Base-by-base conservation (phyloP, 495 filamentous ascomycete genomes). In the Lasiosphaeria miniovina region DNA sequence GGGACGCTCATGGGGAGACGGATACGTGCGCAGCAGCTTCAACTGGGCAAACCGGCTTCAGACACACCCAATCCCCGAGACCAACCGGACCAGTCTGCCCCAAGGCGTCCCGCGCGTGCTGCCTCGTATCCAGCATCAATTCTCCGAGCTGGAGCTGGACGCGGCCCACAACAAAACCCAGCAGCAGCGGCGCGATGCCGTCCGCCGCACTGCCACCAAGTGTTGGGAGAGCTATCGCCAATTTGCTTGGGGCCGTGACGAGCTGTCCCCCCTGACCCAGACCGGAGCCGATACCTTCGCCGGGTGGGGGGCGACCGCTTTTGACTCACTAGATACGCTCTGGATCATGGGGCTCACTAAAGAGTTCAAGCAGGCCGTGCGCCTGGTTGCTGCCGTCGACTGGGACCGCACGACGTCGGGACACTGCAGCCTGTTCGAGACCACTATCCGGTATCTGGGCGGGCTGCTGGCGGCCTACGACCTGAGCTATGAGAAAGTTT, bases 271-370 rank as follows among this genome's bases (percentile, higher is more conserved):
- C 0, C 64, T 86, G 4, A 79, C 77, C n/a, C 81, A 82, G 10
- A 65, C 68, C 7, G 80, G 70, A 5, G 73, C 71, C 1, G 74
- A 94, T 65, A 84, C 88, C 0, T 94, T 96, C 73, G 86, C 83
- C 61, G 89, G 88, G 24, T 96, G 91, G 92, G 91, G 86, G 17
- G 92, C 91, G 2, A 96, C 92, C 4, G 68, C 96, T 57, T 90
- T 96, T 3, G 92, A 96, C 78, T 73, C 86, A 11, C 73, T 96
- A 56, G 92, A 96, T 69, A 90, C 90, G 0, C 73, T 96, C 8
- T 96, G 90, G 90, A 92, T 96, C 60, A 93, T 96, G 91, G 90
- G 80, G 8, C 62, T 96, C 70, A 85, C 87, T 68, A 78, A 87
- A 15, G 91, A 96, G 54, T 96, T 96, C 67, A 76, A 85, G 36